Evolutionary conservation across 345 rosid species (phyloP).

Genomic region (Mallotus nudiflorus): DNA sequence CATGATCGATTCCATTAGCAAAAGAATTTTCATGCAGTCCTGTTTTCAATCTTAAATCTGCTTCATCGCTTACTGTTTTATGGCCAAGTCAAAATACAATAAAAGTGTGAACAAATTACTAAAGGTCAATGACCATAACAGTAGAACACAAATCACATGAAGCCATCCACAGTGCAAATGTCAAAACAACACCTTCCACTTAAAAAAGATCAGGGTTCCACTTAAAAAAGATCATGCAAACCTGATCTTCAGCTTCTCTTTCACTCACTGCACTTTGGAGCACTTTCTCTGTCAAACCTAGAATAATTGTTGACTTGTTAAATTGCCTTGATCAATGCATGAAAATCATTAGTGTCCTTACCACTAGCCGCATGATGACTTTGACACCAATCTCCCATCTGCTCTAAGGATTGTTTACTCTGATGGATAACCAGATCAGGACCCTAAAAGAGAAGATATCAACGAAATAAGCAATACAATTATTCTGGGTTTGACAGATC

Average conservation of each 20-base stretch:
- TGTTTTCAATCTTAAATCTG: background rate
- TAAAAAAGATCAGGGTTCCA: constrained; percentile 8
- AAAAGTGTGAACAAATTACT: background rate
- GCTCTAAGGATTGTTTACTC: constrained; percentile 63
- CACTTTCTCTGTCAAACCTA: constrained; percentile 84
- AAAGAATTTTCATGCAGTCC: background rate
- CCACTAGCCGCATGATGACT: constrained; percentile 87
- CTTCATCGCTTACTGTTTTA: background rate
- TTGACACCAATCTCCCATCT: constrained; percentile 94
- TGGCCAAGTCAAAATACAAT: background rate
- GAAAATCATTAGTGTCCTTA: constrained; percentile 30
- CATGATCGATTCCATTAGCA: background rate
- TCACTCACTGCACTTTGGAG: constrained; percentile 65
- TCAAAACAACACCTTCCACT: constrained; percentile 1
- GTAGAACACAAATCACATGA: background rate
- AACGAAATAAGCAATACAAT: constrained; percentile 4
- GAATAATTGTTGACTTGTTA: constrained; percentile 21
- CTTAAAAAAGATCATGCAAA: constrained; percentile 23
- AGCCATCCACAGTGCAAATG: background rate
- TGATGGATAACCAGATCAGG: constrained; percentile 93
- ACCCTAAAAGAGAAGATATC: constrained; percentile 50
- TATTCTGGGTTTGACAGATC: no score
- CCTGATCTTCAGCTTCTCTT: constrained; percentile 88
- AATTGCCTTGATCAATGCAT: constrained; percentile 11
- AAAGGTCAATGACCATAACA: background rate